Evolutionary conservation across 148 eudicot genomes (phyloP), one percentile per base, ranked within the genome.

Genomic region (Talinum fruticosum): DNA sequence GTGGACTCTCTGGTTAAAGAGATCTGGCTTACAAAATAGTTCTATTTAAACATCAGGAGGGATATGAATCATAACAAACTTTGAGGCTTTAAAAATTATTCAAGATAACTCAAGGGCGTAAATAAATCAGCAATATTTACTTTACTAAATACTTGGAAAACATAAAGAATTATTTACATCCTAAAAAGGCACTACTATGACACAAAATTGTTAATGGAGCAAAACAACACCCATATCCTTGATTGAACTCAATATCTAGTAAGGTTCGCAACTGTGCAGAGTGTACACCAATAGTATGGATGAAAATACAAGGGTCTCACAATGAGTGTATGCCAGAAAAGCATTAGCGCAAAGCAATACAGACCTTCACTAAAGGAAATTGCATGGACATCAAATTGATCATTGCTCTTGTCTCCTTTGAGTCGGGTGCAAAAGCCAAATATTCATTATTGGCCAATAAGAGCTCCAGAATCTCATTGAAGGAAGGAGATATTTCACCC

Each of bases 391-490:
- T 82, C 78, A 90, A 57, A 67, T 87, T 83, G 76, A 96, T 90
- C 95, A 96, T 87, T 82, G 78, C 79, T 78, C 86, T 87, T 71
- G 95, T 96, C 83, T 93, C 92, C 37, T 66, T 79, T 81, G 97
- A 91, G 79, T 93, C 87, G 24, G 99, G 99, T 54, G 93, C 86
- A 88, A 96, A 96, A 74, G 97, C 99, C 82, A 96, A 78, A 87
- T 73, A 90, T 79, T 96, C 97, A 35, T 81, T 87, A 65, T 87
- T 85, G 69, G 87, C 81, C 66, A 73, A 61, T 81, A 96, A 75
- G 75, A 78, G 79, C 82, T 90, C 87, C 80, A 96, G 82, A 76
- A 93, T 81, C 76, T 88, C 84, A 79, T 80, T 83, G 66, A 96
- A 91, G 81, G 93, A 79, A 49, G 90, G 91, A 77, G 99, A 96